A percentile compares a stretch with the other conserved stretches of the same genome.
phyloP scores from a whole-genome alignment of 257 asterid genomes.

The Nyctanthes arbortristis region DNA sequence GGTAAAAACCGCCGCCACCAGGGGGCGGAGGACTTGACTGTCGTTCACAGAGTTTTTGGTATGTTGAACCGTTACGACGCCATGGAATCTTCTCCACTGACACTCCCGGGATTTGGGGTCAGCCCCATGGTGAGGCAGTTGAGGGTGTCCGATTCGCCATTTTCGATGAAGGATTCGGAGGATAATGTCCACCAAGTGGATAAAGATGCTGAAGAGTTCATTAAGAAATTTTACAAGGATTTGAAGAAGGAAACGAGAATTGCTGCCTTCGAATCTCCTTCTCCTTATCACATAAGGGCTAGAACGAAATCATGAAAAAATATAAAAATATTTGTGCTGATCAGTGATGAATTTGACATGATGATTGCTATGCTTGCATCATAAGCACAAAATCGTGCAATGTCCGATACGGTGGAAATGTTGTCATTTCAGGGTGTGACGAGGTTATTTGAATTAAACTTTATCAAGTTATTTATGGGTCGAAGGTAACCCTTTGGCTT shows the following conservation, averaged over 20 bases:
- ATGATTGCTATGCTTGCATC: too few species aligned
- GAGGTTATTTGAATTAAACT: neutral
- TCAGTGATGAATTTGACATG: too few species aligned
- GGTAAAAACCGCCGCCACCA: conserved; percentile 20
- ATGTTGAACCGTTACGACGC: conserved; percentile 18
- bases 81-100: conserved; percentile 21
- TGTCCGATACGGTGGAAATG: neutral
- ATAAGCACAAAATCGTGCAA: too few species aligned
- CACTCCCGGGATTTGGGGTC: conserved; percentile 41
- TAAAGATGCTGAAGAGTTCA: conserved; percentile 46
- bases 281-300: conserved; percentile 23
- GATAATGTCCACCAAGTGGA: conserved; percentile 41
- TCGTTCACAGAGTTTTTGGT: conserved; percentile 25
- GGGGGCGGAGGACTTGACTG: conserved; percentile 7
- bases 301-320: conserved; percentile 16
- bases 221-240: conserved; percentile 32
- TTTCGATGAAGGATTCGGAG: conserved; percentile 35
- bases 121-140: conserved; percentile 46
- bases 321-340: too few species aligned
- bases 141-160: conserved; percentile 51
- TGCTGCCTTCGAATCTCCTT: conserved; percentile 34
- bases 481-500: neutral
- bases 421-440: neutral
- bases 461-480: neutral
- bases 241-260: conserved; percentile 29